Evolutionary conservation across 2,329 filamentous ascomycete species (phyloP), one percentile per base, ranked within the genome.

Genomic region (Cladosporium velox): DNA sequence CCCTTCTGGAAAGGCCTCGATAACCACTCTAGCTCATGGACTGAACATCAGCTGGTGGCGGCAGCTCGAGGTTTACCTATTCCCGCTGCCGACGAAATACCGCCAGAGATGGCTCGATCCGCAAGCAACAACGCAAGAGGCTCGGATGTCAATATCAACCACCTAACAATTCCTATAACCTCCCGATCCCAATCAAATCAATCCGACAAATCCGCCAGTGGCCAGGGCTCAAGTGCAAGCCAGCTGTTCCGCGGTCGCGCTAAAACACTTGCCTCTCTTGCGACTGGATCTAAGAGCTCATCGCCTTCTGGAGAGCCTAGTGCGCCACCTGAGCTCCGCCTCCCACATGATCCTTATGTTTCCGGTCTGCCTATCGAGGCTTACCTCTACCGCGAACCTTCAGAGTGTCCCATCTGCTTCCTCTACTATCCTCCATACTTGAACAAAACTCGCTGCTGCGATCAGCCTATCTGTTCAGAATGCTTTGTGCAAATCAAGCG

Each of bases 401-500:
- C 83, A 7, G 95, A 99, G 76, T 99, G 95, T 73, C 94, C 95
- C 5, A 97, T 99, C 68, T 99, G 95, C 81, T 97, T 98, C 77
- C 83, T 98, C 63, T 96, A 93, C 72, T 99, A 98, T 71, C 95
- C 95, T 0, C 93, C 93, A 3, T 96, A 96, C 75, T 84, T 99
- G 34, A 99, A 99, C 79, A 90, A 89, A 70, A 99, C 95, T 0
- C 86, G 95, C 70, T 99, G 95, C 77, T 99, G 95, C 78, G 93
- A 97, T 73, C 95, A 99, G 77, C 85, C 91, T 6, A 98, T 99
- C 69, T 99, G 95, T 80, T 98, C 93, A 51, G 95, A 99, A 80
- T 99, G 95, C 78, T 99, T 99, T 74, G 95, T 99, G 4, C 95
- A 99, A 78, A 99, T 99, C 77, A 98, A 97, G 77, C 88, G 95